Conservation (phyloP, 2,329 filamentous ascomycete species). For the Aspergillus fumigatiaffinis region DNA sequence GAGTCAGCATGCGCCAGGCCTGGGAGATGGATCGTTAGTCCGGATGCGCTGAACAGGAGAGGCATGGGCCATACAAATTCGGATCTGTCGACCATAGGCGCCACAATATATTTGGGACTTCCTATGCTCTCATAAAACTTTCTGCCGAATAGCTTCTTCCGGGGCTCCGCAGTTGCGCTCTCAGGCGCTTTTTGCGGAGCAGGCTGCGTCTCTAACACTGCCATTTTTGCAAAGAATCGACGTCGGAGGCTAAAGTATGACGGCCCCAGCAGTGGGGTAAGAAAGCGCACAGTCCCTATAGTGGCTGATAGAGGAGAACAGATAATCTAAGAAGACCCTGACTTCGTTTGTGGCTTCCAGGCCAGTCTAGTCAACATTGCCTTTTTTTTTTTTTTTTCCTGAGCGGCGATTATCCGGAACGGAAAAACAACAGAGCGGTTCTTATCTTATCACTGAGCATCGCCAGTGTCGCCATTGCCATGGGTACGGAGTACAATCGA, state of each 20-base stretch:
- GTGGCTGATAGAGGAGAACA: constrained; percentile 14
- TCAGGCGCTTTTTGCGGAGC: constrained; percentile 18
- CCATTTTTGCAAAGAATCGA: constrained; percentile 23
- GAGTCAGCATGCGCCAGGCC: constrained; percentile 96
- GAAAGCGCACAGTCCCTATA: constrained; percentile 27
- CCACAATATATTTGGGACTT: constrained; percentile 82
- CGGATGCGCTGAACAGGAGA: neutral
- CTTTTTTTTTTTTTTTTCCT: constrained; percentile 23
- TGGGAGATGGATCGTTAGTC: constrained; percentile 36
- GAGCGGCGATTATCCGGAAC: constrained; percentile 17
- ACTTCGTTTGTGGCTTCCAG: neutral
- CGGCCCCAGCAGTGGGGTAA: constrained; percentile 28
- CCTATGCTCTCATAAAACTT: constrained; percentile 95
- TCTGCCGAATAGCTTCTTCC: constrained; percentile 69
- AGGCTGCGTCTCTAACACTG: constrained; percentile 17
- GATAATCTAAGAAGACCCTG: neutral
- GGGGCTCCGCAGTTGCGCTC: constrained; percentile 10
- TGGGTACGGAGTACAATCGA: neutral
- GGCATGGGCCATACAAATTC: constrained; percentile 69
- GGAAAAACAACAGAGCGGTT: constrained; percentile 20
- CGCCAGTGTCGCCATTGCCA: neutral
- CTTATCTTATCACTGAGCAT: constrained; percentile 26
- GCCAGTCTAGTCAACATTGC: neutral
- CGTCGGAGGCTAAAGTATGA: constrained; percentile 7
- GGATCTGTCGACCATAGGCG: constrained; percentile 97